Evolutionary conservation across 768 basidiomycete species (phyloP), one percentile per base, ranked within the genome.

Genomic region (Fomitopsis pulvina): DNA sequence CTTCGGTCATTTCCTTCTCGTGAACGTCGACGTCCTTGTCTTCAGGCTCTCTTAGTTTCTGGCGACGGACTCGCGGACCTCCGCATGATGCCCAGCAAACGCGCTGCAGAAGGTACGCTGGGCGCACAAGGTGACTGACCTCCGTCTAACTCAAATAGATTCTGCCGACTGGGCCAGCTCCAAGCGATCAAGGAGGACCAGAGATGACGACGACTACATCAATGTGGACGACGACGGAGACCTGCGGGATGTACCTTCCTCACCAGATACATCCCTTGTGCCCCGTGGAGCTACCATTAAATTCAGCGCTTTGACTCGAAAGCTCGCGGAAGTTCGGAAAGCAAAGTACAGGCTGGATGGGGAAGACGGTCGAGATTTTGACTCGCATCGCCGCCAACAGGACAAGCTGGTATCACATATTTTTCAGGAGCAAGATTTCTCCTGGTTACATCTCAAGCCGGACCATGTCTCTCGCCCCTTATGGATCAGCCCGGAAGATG

Each of bases 401-500:
- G 82, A 88, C 60, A 77, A 68, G 29, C 76, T 89, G 2, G 83
- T 90, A 26, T 90, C 88, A 8, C 81, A 88, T 57, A 87, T 91
- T 28, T 90, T 92, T 66, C 80, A 79, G 72, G 78, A 86, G 48
- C 86, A 85, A 60, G 92, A 94, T 66, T 93, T 90, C 60, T 85
- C 87, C 2, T 87, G 81, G 76, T 72, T 96, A 37, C 81, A 86
- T 58, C 71, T 99, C 48, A 96, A 97, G 66, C 71, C 79, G 2
- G 96, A 99, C 69, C 96, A 99, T 65, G 75, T 81, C 27, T 86
- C 90, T 4, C 82, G 96, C 41, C 96, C 96, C 14, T 71, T 98
- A 16, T 99, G 95, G 94, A 97, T 99, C 55, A 90, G 86, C 57
- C 92, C 92, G 5, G 86, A 90, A 56, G 87, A 92, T 63, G 85